Percentiles rank a stretch among this genome's conserved stretches.
phyloP scores from a whole-genome alignment of 352 stramenopile genomes.

The Globisporangium solare region DNA sequence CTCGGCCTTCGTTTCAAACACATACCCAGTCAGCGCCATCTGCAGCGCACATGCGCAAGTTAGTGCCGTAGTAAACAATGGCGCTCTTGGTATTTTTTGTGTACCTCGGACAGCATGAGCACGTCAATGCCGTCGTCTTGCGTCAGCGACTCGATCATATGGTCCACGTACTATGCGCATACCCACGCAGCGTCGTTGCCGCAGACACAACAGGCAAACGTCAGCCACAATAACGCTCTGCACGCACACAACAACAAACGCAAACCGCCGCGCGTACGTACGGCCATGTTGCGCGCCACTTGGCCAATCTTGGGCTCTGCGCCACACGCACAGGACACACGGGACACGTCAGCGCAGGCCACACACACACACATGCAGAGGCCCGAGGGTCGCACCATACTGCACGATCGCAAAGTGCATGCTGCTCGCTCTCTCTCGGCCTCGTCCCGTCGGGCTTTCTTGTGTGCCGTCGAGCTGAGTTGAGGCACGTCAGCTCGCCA shows the following conservation, averaged over 20 bases:
- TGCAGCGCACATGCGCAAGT: slow-evolving; percentile 13
- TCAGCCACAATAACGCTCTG: neutral
- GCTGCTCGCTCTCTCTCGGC: slow-evolving; percentile 8
- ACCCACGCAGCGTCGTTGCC: neutral
- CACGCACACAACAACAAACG: too few relatives aligned
- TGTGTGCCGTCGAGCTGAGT: neutral
- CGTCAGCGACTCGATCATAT: slow-evolving; percentile 53
- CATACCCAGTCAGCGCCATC: slow-evolving; percentile 84
- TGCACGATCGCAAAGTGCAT: slow-evolving; percentile 80
- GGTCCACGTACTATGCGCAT: slow-evolving; percentile 38
- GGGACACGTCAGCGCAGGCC: neutral
- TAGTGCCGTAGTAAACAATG: neutral
- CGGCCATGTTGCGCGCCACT: slow-evolving; percentile 66
- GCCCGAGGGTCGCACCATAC: slow-evolving; percentile 40
- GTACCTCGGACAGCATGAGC: slow-evolving; percentile 76
- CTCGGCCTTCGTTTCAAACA: slow-evolving; percentile 54
- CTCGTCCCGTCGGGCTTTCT: neutral
- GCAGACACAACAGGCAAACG: too few relatives aligned
- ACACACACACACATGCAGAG: neutral
- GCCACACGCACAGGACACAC: neutral
- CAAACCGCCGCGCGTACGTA: slow-evolving; percentile 12
- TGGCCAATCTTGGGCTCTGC: slow-evolving; percentile 65
- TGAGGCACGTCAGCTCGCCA: neutral
- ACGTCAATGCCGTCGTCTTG: slow-evolving; percentile 51
- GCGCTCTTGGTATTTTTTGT: too few relatives aligned